phyloP scores from a whole-genome alignment of 495 filamentous ascomycete species.

The Jackrogersella minutella region DNA sequence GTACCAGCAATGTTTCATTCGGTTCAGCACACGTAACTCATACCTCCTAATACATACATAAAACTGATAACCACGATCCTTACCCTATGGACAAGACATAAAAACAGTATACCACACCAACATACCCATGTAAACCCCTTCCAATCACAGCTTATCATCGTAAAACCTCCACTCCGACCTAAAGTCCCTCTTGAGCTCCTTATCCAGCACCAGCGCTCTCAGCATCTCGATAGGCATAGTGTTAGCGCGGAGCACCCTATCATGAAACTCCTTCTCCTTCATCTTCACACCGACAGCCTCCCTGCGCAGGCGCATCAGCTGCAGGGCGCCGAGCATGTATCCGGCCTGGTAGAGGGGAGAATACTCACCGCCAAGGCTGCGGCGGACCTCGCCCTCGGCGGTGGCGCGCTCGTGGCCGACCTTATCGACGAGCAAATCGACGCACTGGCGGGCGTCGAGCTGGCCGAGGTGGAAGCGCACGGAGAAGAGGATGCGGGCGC shows the following conservation, averaged over 20 bases:
- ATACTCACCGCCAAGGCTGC: slow-evolving; percentile 57
- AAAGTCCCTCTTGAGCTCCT: slow-evolving; percentile 44
- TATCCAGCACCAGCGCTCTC: slow-evolving; percentile 52
- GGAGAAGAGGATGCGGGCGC: slow-evolving; percentile 60
- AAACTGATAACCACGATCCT: neutral
- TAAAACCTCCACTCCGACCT: slow-evolving; percentile 47
- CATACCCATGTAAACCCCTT: neutral
- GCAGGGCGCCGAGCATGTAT: slow-evolving; percentile 62
- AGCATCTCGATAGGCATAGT: slow-evolving; percentile 63
- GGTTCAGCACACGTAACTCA: neutral
- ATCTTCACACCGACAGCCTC: slow-evolving; percentile 46
- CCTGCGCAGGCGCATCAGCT: slow-evolving; percentile 52
- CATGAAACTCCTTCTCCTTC: slow-evolving; percentile 60
- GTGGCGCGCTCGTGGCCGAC: slow-evolving; percentile 63
- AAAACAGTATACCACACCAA: neutral
- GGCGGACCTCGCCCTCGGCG: slow-evolving; percentile 63
- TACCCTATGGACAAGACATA: neutral
- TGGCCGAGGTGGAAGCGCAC: slow-evolving; percentile 60
- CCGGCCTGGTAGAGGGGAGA: slow-evolving; percentile 61
- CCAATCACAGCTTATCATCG: slow-evolving; percentile 22
- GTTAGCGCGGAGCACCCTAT: slow-evolving; percentile 53
- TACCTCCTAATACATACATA: too few species aligned
- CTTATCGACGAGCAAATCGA: slow-evolving; percentile 54
- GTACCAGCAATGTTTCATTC: neutral
- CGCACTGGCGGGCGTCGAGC: slow-evolving; percentile 56